Conservation (phyloP, 116 monocot genomes). For the Iris pallida region DNA sequence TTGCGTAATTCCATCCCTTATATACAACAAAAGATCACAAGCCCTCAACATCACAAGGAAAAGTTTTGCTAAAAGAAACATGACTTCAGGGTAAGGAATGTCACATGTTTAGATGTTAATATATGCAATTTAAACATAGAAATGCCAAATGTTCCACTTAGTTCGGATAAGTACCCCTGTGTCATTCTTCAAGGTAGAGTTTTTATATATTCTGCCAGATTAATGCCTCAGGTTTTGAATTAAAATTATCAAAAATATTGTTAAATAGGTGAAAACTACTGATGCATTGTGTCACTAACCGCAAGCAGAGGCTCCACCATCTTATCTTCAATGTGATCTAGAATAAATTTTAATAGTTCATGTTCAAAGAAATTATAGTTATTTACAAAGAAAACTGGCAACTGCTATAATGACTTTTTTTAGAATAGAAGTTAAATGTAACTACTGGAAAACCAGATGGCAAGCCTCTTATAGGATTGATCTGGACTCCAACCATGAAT, state of each 20-base stretch:
- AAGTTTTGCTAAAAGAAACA: neutral
- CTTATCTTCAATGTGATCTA: constrained; percentile 80
- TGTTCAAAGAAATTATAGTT: constrained; percentile 19
- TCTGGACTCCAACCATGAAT: constrained; percentile 98
- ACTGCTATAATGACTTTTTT: neutral
- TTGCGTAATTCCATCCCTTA: constrained; percentile 84
- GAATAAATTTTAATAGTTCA: constrained; percentile 65
- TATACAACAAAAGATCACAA: neutral
- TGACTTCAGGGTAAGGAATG: neutral
- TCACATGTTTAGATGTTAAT: constrained; percentile 7
- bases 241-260: neutral
- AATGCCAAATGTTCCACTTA: neutral
- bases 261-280: neutral
- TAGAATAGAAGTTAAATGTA: constrained; percentile 4
- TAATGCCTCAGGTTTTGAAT: neutral
- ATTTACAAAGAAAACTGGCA: neutral
- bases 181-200: too few relatives aligned
- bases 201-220: too few relatives aligned
- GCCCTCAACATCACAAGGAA: neutral
- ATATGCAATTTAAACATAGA: constrained; percentile 5
- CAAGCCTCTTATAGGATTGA: constrained; percentile 87
- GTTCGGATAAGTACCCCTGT: neutral
- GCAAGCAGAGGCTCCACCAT: constrained; percentile 80
- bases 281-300: constrained; percentile 30
- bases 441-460: constrained; percentile 90